A percentile compares a stretch with the other conserved stretches of the same genome.
phyloP scores from a whole-genome alignment of 116 monocot species.

The Phalaenopsis hybrid region DNA sequence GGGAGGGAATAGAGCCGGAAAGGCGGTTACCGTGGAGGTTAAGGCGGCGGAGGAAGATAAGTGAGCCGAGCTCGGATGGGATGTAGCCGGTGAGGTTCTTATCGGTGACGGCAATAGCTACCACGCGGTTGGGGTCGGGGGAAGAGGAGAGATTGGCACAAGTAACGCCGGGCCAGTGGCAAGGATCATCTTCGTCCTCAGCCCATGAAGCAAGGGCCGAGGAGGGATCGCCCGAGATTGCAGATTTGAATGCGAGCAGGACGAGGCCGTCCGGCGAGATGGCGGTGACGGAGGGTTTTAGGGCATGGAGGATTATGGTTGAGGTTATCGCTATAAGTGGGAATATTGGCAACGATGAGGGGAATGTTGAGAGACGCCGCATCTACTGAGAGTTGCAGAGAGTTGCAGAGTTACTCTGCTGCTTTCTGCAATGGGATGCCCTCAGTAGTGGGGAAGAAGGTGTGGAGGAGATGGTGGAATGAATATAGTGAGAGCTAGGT shows the following conservation, averaged over 20 bases:
- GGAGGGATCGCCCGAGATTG: slow-evolving; percentile 61
- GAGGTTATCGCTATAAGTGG: neutral
- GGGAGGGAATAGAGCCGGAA: slow-evolving; percentile 48
- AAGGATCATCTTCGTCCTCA: slow-evolving; percentile 52
- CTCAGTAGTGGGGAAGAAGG: neutral
- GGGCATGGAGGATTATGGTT: neutral
- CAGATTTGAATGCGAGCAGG: slow-evolving; percentile 84
- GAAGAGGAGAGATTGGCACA: slow-evolving; percentile 56
- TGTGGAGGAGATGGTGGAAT: neutral
- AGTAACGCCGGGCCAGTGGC: slow-evolving; percentile 77
- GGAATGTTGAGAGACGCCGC: neutral
- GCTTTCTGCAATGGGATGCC: neutral
- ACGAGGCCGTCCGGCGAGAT: slow-evolving; percentile 76
- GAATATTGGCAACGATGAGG: neutral
- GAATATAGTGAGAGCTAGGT: neutral
- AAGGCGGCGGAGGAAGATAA: slow-evolving; percentile 73
- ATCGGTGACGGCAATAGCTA: slow-evolving; percentile 57
- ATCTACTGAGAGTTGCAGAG: neutral
- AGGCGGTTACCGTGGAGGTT: slow-evolving; percentile 70
- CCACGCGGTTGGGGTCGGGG: slow-evolving; percentile 51
- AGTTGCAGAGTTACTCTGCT: neutral
- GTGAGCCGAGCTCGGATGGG: slow-evolving; percentile 78
- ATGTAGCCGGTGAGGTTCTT: slow-evolving; percentile 88
- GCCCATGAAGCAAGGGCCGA: slow-evolving; percentile 49
- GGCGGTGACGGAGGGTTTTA: neutral